These are phyloP conservation scores for Phytophthora brassicae DNA, from an alignment of 352 stramenopile species.

Conservation along the genomic window DNA sequence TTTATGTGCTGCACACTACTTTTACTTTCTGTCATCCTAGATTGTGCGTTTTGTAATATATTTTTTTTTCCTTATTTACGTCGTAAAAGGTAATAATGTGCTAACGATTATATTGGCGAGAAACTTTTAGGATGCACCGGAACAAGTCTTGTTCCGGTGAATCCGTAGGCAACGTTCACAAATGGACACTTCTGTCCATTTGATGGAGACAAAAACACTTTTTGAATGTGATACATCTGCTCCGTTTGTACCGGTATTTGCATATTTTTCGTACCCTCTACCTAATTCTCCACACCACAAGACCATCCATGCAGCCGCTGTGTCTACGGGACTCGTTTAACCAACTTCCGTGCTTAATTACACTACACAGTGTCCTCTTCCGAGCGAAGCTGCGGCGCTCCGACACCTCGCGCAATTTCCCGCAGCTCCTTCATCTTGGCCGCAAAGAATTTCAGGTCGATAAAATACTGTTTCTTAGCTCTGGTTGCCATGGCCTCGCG, in stretches of 20 bases:
- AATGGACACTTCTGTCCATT: conserved; percentile 1
- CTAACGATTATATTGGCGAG: neutral
- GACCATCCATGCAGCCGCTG: neutral
- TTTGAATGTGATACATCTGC: neutral
- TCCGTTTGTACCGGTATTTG: too few relatives aligned
- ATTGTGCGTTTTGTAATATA: too few relatives aligned
- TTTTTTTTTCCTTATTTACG: too few relatives aligned
- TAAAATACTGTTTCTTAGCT: conserved; percentile 58
- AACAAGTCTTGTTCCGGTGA: too few relatives aligned
- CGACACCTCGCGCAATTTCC: conserved; percentile 23
- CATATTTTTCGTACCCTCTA: conserved; percentile 10
- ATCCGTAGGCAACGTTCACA: neutral
- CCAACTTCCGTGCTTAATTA: neutral
- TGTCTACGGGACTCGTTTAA: conserved; percentile 18
- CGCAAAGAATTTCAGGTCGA: conserved; percentile 68
- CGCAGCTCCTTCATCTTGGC: conserved; percentile 60
- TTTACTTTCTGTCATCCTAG: too few relatives aligned
- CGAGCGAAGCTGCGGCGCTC: conserved; percentile 16
- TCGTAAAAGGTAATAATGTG: too few relatives aligned
- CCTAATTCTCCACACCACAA: conserved; percentile 14
- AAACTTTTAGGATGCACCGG: neutral
- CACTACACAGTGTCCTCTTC: conserved; percentile 15
- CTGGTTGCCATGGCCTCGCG: conserved; percentile 42
- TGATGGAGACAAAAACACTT: conserved; percentile 1
- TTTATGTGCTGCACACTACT: conserved; percentile 15